A percentile compares a stretch with the other conserved stretches of the same genome.
These are phyloP conservation scores for Athelia sp. DNA, from an alignment of 1,284 basidiomycete genomes.

Conservation along the genomic window DNA sequence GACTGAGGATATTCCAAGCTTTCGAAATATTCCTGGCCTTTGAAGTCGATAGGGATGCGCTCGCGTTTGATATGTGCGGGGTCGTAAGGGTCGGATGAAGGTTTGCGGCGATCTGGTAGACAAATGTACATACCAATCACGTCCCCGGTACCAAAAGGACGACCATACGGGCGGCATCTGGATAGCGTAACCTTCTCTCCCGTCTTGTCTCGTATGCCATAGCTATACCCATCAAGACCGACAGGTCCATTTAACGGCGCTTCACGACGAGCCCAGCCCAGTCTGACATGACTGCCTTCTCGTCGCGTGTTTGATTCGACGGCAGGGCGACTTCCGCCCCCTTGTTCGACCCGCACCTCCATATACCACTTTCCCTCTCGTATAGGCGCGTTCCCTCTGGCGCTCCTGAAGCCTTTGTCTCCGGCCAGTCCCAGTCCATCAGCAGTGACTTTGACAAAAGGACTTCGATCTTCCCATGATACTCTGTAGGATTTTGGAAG, in stretches of 20 bases:
- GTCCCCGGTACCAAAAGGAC: slow-evolving; percentile 77
- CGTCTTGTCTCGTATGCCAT: slow-evolving; percentile 86
- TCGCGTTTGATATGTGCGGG: slow-evolving; percentile 77
- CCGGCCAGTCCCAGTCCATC: slow-evolving; percentile 79
- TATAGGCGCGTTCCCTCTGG: slow-evolving; percentile 85
- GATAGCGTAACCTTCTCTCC: slow-evolving; percentile 90
- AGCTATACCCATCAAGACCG: slow-evolving; percentile 92
- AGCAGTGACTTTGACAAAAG: slow-evolving; percentile 75
- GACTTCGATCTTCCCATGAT: slow-evolving; percentile 85
- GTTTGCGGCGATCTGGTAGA: slow-evolving; percentile 64
- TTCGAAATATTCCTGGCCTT: slow-evolving; percentile 97
- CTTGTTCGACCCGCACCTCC: slow-evolving; percentile 80
- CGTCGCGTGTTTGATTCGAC: slow-evolving; percentile 38
- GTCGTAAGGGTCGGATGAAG: slow-evolving; percentile 60
- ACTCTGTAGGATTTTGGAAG: slow-evolving; percentile 63
- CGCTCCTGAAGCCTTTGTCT: slow-evolving; percentile 88
- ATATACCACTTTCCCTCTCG: slow-evolving; percentile 93
- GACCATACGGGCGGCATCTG: slow-evolving; percentile 74
- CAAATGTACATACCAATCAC: slow-evolving; percentile 92
- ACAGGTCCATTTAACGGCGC: slow-evolving; percentile 90
- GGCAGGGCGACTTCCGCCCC: slow-evolving; percentile 58
- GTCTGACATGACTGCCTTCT: slow-evolving; percentile 79
- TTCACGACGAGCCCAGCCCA: slow-evolving; percentile 92
- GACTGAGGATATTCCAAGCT: slow-evolving; percentile 84
- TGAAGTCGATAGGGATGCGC: slow-evolving; percentile 90